phyloP scores from a whole-genome alignment of 2,329 filamentous ascomycete genomes.

The Hymenoscyphus scutula region DNA sequence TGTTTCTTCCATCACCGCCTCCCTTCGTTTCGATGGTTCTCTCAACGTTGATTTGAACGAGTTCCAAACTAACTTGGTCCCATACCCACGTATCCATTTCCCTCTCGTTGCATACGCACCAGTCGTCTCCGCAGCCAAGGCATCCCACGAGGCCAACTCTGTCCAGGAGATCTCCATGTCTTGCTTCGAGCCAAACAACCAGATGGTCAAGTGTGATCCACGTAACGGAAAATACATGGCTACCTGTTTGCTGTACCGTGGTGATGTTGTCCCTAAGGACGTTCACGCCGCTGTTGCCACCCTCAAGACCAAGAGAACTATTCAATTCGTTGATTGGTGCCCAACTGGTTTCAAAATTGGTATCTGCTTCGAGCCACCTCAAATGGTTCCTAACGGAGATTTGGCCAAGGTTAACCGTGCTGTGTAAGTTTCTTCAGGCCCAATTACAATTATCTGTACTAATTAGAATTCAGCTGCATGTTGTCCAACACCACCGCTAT shows the following conservation, averaged over 20 bases:
- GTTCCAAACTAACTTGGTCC: slow-evolving; percentile 99
- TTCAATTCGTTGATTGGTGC: slow-evolving; percentile 99
- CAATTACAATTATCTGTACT: slow-evolving; percentile 13
- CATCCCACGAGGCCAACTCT: slow-evolving; percentile 95
- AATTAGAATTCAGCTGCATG: slow-evolving; percentile 72
- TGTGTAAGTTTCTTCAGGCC: slow-evolving; percentile 64
- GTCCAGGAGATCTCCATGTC: slow-evolving; percentile 98
- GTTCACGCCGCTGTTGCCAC: slow-evolving; percentile 88
- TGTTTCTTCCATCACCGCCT: slow-evolving; percentile 97
- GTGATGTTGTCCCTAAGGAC: slow-evolving; percentile 96
- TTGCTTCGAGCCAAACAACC: slow-evolving; percentile 99
- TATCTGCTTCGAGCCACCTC: slow-evolving; percentile 98
- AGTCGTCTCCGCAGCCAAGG: slow-evolving; percentile 92
- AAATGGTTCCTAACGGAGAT: slow-evolving; percentile 95
- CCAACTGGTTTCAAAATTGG: slow-evolving; percentile 99
- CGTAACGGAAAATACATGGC: slow-evolving; percentile 99
- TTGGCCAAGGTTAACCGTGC: slow-evolving; percentile 97
- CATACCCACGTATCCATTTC: slow-evolving; percentile 99
- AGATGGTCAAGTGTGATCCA: slow-evolving; percentile 99
- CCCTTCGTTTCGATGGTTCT: slow-evolving; percentile 96
- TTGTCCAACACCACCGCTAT: slow-evolving; percentile 98
- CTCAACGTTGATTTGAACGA: slow-evolving; percentile 99
- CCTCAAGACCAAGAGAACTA: slow-evolving; percentile 98
- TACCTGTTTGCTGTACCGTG: slow-evolving; percentile 95
- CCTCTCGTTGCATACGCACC: slow-evolving; percentile 95